Percentiles rank a stretch among this genome's conserved stretches.
phyloP scores from a whole-genome alignment of 2,329 filamentous ascomycete genomes.

The Trichoderma gracile region DNA sequence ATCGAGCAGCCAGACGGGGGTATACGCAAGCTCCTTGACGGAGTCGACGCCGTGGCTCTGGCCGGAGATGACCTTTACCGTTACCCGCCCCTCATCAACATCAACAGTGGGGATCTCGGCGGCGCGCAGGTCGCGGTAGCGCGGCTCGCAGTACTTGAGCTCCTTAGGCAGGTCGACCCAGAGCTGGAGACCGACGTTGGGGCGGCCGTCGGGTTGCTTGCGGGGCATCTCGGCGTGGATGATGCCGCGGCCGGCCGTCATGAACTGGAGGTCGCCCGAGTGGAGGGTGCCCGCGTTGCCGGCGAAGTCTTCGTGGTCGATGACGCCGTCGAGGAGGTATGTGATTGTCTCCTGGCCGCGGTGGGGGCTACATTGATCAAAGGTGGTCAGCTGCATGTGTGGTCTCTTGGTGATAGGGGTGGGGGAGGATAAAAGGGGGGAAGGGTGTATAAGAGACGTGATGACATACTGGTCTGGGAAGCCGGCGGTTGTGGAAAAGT shows the following conservation, averaged over 20 bases:
- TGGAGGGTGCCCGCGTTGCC: constrained; percentile 82
- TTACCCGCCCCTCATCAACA: constrained; percentile 70
- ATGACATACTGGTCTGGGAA: constrained; percentile 74
- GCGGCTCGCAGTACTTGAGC: constrained; percentile 85
- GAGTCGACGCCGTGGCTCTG: constrained; percentile 81
- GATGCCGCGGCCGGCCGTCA: constrained; percentile 90
- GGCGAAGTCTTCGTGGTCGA: constrained; percentile 91
- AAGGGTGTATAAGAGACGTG: too few relatives aligned
- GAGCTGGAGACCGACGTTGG: constrained; percentile 86
- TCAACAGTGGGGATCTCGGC: constrained; percentile 76
- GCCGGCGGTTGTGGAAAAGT: constrained; percentile 79
- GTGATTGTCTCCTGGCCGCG: constrained; percentile 87
- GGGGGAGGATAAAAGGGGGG: too few relatives aligned
- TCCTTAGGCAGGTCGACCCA: constrained; percentile 88
- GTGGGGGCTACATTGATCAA: constrained; percentile 51
- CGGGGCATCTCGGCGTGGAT: constrained; percentile 95
- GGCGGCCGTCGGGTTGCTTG: constrained; percentile 70
- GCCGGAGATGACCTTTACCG: constrained; percentile 88
- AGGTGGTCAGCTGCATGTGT: too few relatives aligned
- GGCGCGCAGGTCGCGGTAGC: constrained; percentile 82
- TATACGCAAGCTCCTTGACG: constrained; percentile 89
- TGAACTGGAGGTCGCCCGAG: constrained; percentile 92
- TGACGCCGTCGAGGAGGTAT: constrained; percentile 79
- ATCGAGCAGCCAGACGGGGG: constrained; percentile 94
- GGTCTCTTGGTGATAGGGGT: too few relatives aligned